Conservation (phyloP, 2,329 filamentous ascomycete genomes). For the Ceratocystis variospora region DNA sequence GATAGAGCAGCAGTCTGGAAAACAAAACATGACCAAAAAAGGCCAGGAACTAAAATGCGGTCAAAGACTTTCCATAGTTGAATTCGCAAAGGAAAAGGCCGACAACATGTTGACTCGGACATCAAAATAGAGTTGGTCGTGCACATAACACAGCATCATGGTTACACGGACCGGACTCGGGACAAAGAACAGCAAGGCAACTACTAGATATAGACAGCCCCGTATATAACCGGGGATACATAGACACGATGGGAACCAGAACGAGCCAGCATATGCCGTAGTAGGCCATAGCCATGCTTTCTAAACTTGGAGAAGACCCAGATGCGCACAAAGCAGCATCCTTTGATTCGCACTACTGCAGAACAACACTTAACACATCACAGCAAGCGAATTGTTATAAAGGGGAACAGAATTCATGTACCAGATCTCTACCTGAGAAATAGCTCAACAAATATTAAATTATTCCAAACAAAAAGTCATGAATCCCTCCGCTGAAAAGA, state of each 20-base stretch:
- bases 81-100: neutral
- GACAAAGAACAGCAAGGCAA: neutral
- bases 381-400: rapidly evolving
- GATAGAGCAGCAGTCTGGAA: too few species aligned
- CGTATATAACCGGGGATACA: neutral
- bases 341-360: too few species aligned
- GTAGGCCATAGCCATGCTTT: too few species aligned
- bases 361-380: neutral
- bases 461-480: constrained; percentile 9
- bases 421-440: constrained; percentile 9
- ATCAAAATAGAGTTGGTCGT: neutral
- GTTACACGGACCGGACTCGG: neutral
- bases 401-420: constrained; percentile 4
- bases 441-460: constrained; percentile 8
- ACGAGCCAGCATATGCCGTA: rapidly evolving
- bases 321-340: too few species aligned
- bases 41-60: neutral
- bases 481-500: constrained; percentile 1
- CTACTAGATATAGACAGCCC: neutral
- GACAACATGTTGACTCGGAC: neutral
- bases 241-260: too few species aligned
- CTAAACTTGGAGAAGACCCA: rapidly evolving
- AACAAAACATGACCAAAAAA: neutral
- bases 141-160: neutral
- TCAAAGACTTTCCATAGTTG: neutral